Base-by-base conservation (phyloP, 495 filamentous ascomycete genomes). In the Aspergillus indologenus region DNA sequence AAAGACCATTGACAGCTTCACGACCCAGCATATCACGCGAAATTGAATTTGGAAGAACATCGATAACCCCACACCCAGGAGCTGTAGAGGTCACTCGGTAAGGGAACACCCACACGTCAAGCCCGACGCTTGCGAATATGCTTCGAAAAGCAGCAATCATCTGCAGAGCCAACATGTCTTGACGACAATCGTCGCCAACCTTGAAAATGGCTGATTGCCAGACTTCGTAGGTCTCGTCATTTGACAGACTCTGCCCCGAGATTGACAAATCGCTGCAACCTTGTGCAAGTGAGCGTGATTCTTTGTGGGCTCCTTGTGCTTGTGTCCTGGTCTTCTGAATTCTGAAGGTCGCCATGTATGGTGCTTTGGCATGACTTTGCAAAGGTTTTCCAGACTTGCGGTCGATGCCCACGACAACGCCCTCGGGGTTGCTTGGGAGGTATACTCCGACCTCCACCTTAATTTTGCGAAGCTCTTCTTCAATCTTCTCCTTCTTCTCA, bases 131-230 rank as follows among this genome's bases (percentile, higher is more conserved):
- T 71, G 92, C 87, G 77, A 97, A 99, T 58, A 99, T 97, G 58
- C 90, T 93, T 21, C 92, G 87, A 81, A 99, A 99, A 7, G 91
- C 90, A 4, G 95, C 87, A 68, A 99, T 96, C 89, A 99, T 93
- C 72, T 99, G 95, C 53, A 99, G 78, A 14, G 94, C 95, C 50
- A 99, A 77, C 64, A 99, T 89, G 67, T 99, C 95, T 73, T 99
- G 95, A 45, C 95, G 88, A 68, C 95, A 98, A 69, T 99, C 95
- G 68, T 99, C 95, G 19, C 95, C 95, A 56, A 99, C 95, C 72
- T 99, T 99, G 85, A 99, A 99, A 69, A 99, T 99, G 17, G 95
- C 95, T 2, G 92, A 96, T 72, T 98, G 94, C 95, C 94, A 97
- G 15, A 96, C 88, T 72, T 98, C 95, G 55, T 91, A 86, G 0